These are phyloP conservation scores for Botrytis medusae DNA, from an alignment of 2,329 filamentous ascomycete genomes.

Conservation along the genomic window DNA sequence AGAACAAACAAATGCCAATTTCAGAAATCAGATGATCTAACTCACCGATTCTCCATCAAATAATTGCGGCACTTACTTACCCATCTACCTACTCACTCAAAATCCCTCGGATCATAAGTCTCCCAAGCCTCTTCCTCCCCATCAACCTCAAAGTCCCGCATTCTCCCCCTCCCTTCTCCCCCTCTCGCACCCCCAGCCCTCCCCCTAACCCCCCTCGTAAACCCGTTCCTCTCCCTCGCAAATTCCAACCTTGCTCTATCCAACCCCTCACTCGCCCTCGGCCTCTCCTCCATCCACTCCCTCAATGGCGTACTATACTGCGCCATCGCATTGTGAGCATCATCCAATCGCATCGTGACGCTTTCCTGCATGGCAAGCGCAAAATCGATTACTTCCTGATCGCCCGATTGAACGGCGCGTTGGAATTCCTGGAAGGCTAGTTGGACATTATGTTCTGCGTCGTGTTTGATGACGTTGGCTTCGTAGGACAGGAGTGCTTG, in stretches of 20 bases:
- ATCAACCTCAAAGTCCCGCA: accelerated
- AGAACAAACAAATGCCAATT: not conserved
- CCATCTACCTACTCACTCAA: not conserved
- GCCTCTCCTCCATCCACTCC: not conserved
- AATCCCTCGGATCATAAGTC: not conserved
- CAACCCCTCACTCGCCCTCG: not conserved
- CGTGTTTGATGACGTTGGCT: not conserved
- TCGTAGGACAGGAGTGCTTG: not conserved
- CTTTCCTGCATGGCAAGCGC: not conserved
- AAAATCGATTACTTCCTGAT: not conserved
- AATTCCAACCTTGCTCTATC: not conserved
- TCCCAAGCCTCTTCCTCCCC: not conserved
- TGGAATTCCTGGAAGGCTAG: not conserved
- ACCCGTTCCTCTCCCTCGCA: not conserved
- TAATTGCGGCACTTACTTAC: not conserved
- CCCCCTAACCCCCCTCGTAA: not conserved
- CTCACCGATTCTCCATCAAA: not conserved
- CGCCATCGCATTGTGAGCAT: not conserved
- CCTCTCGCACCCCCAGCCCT: too few relatives aligned
- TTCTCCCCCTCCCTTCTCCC: accelerated
- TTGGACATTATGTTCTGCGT: not conserved
- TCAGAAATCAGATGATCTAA: not conserved
- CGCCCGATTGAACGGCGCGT: too few relatives aligned
- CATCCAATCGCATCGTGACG: not conserved
- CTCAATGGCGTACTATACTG: not conserved